Conservation (phyloP, 2,329 filamentous ascomycete genomes). For the Cryphonectria radicalis region DNA sequence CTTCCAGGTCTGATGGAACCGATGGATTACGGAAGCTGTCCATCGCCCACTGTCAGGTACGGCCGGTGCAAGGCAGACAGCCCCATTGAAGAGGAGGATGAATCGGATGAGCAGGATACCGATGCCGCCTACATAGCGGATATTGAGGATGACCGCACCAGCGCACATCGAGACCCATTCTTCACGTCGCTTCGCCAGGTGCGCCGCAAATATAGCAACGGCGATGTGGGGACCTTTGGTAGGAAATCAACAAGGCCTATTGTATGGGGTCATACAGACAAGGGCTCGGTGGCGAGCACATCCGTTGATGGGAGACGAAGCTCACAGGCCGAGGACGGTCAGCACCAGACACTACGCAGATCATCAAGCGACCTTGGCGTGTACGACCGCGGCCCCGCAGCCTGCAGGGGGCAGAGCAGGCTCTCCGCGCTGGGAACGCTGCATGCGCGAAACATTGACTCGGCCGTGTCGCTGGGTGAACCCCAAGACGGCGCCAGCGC, state of each 20-base stretch:
- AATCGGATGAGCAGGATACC: neutral
- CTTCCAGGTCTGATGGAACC: constrained; percentile 42
- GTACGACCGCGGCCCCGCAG: neutral
- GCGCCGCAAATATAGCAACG: neutral
- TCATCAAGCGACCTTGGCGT: constrained; percentile 1
- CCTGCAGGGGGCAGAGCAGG: constrained; percentile 20
- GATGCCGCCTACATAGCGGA: constrained; percentile 10
- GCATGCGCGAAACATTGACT: constrained; percentile 19
- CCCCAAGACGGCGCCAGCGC: neutral
- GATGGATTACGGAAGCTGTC: constrained; percentile 21
- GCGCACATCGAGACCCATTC: neutral
- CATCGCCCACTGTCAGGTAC: constrained; percentile 15
- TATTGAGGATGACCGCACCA: constrained; percentile 16
- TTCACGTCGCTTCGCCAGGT: constrained; percentile 13
- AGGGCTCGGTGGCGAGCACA: neutral
- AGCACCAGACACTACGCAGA: neutral
- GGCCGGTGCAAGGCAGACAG: neutral
- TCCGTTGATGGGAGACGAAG: neutral
- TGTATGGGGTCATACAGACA: neutral
- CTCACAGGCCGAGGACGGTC: neutral
- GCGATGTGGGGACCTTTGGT: constrained; percentile 15
- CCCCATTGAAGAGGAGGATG: neutral
- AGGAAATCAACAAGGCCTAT: constrained; percentile 6
- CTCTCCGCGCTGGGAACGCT: constrained; percentile 28
- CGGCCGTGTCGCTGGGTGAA: constrained; percentile 31